These are phyloP conservation scores for Danielia reshetovae DNA, from an alignment of 805 yeast genomes.

Conservation along the genomic window DNA sequence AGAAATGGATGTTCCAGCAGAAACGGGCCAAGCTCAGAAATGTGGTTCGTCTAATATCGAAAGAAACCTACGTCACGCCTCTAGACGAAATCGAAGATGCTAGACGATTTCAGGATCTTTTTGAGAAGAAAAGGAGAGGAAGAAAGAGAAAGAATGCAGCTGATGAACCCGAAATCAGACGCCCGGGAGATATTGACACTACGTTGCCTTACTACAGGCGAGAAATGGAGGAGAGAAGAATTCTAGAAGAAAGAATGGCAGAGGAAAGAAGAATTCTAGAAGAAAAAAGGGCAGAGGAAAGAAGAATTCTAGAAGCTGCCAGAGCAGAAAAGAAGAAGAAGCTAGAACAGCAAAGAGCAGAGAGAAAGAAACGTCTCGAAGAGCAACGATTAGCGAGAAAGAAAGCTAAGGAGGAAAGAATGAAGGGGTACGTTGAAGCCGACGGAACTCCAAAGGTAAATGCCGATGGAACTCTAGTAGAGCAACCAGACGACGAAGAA, in stretches of 20 bases:
- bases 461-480: background rate
- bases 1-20: slow-evolving; percentile 67
- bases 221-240: slow-evolving; percentile 22
- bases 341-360: slow-evolving; percentile 6
- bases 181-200: slow-evolving; percentile 30
- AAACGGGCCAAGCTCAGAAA: slow-evolving; percentile 58
- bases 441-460: background rate
- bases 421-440: slow-evolving; percentile 4
- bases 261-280: slow-evolving; percentile 1
- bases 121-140: slow-evolving; percentile 35
- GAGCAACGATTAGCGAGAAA: slow-evolving; percentile 4
- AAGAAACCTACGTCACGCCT: slow-evolving; percentile 55
- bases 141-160: slow-evolving; percentile 40
- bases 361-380: slow-evolving; percentile 3
- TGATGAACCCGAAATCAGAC: slow-evolving; percentile 21
- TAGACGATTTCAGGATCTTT: slow-evolving; percentile 35
- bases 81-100: slow-evolving; percentile 55
- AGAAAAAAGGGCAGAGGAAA: slow-evolving; percentile 4
- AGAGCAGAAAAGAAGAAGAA: slow-evolving; percentile 5
- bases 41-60: slow-evolving; percentile 50
- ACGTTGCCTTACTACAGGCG: slow-evolving; percentile 24
- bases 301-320: slow-evolving; percentile 12
- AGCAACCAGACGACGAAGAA: slow-evolving; percentile 5
- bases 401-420: slow-evolving; percentile 5
- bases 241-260: slow-evolving; percentile 17